Percentiles rank a stretch among this genome's conserved stretches.
Evolutionary conservation across 371 early-diverging fungal species (phyloP).

Genomic region (Mortierella polycephala): DNA sequence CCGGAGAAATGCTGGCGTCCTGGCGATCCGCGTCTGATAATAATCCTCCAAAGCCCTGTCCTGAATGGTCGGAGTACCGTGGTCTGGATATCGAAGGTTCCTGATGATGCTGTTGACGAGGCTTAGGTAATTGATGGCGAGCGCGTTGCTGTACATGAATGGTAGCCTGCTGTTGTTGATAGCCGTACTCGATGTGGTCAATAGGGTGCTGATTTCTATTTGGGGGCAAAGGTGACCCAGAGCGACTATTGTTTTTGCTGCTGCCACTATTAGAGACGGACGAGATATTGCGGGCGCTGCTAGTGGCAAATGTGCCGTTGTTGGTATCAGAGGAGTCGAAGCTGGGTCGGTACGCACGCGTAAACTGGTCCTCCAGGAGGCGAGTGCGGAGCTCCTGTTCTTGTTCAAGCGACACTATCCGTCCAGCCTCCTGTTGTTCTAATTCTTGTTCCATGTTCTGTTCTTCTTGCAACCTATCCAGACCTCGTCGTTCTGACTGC

Average conservation of each 20-base stretch:
- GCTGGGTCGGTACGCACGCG: constrained; percentile 27
- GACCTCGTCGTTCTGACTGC: background rate
- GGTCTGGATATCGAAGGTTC: no score
- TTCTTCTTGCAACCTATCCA: background rate
- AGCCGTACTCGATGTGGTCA: background rate
- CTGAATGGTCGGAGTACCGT: no score
- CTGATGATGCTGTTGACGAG: background rate
- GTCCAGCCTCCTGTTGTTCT: no score
- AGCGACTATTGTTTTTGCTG: background rate
- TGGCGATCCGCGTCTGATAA: no score
- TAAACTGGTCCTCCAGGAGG: constrained; percentile 25
- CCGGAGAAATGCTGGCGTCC: no score
- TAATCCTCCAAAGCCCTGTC: no score
- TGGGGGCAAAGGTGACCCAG: no score
- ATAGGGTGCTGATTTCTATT: background rate
- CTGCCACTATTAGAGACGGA: background rate
- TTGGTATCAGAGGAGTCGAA: background rate
- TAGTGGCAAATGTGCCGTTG: background rate
- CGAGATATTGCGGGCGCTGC: background rate
- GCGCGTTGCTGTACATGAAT: constrained; percentile 6
- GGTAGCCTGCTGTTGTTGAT: constrained; percentile 1
- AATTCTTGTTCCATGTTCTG: no score
- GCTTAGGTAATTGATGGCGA: background rate
- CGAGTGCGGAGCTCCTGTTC: constrained; percentile 18
- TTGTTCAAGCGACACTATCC: background rate